Conservation (phyloP, 1,284 basidiomycete species). For the Irpex rosettiformis region DNA sequence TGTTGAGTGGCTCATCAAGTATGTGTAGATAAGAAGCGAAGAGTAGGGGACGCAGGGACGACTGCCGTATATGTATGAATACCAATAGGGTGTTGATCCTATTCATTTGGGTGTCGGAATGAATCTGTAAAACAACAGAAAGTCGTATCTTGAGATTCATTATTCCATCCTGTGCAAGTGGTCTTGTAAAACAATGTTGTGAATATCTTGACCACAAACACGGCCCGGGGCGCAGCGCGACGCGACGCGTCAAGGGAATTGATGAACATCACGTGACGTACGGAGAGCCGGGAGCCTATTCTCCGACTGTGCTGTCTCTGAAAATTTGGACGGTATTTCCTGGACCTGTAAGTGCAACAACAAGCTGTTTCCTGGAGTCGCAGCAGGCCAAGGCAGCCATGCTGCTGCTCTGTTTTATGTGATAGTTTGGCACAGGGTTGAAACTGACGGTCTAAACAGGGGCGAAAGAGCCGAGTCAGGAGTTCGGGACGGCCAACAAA, state of each 20-base stretch:
- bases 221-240: too few relatives aligned
- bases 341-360: background rate
- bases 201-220: too few relatives aligned
- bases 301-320: background rate
- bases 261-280: background rate
- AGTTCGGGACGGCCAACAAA: background rate
- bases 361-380: background rate
- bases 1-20: slow-evolving; percentile 27
- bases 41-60: background rate
- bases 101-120: background rate
- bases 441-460: background rate
- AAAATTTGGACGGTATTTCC: background rate
- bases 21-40: slow-evolving; percentile 15
- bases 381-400: background rate
- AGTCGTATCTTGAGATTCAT: too few relatives aligned
- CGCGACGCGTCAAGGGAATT: background rate
- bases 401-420: background rate
- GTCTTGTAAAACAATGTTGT: too few relatives aligned
- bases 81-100: background rate
- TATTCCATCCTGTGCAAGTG: too few relatives aligned
- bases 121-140: too few relatives aligned
- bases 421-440: background rate
- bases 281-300: background rate
- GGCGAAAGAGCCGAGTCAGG: slow-evolving; percentile 1
- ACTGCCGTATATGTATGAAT: background rate